These are phyloP conservation scores for Tilletiopsis washingtonensis DNA, from an alignment of 1,284 basidiomycete species.

Conservation along the genomic window DNA sequence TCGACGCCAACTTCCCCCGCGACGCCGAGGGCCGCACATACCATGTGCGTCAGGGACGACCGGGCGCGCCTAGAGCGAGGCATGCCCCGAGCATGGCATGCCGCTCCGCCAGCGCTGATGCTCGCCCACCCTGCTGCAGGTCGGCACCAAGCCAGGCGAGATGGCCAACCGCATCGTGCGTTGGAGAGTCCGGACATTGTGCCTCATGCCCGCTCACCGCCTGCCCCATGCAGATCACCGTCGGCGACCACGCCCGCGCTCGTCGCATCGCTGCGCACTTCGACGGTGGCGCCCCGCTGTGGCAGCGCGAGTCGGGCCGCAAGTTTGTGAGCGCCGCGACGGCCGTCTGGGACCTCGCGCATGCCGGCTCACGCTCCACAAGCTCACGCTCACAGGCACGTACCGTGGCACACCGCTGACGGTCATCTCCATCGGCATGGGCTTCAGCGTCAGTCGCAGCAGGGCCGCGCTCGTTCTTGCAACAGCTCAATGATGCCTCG, in stretches of 20 bases:
- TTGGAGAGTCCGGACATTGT: background rate
- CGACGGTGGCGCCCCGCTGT: conserved; percentile 53
- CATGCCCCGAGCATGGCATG: too few relatives aligned
- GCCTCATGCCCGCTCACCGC: background rate
- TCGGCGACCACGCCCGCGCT: conserved; percentile 66
- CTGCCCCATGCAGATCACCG: conserved; percentile 53
- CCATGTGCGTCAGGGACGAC: conserved; percentile 5
- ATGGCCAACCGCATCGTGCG: background rate
- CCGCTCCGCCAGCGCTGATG: background rate
- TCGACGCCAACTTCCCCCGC: conserved; percentile 9
- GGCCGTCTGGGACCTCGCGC: background rate
- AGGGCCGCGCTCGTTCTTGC: background rate
- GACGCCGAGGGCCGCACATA: conserved; percentile 9
- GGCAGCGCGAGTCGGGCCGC: conserved; percentile 62
- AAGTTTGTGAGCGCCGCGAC: conserved; percentile 55
- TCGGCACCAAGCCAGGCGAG: conserved; percentile 5
- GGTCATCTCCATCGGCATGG: conserved; percentile 76
- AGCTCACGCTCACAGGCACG: conserved; percentile 65
- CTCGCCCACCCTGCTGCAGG: background rate
- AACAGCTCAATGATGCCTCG: too few relatives aligned
- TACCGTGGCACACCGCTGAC: conserved; percentile 64
- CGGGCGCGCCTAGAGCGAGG: too few relatives aligned
- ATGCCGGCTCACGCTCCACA: background rate
- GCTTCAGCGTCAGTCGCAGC: conserved; percentile 41
- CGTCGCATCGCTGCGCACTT: conserved; percentile 57